These are phyloP conservation scores for Aspergillus awamori DNA, from an alignment of 2,329 filamentous ascomycete genomes.

Conservation along the genomic window DNA sequence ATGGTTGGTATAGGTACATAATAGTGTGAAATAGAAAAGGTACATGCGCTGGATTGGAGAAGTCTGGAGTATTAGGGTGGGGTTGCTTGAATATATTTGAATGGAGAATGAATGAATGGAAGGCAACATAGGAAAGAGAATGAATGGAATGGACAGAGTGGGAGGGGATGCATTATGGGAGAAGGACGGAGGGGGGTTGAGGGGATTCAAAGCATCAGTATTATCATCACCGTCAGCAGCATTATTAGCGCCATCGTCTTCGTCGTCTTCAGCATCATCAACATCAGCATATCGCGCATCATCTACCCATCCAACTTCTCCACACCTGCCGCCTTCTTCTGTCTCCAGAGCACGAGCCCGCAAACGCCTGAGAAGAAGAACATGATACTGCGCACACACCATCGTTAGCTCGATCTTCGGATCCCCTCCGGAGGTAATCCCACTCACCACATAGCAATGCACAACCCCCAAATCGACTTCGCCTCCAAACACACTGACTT, in stretches of 20 bases:
- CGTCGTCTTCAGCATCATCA: neutral
- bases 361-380: slow-evolving; percentile 66
- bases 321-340: slow-evolving; percentile 49
- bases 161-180: neutral
- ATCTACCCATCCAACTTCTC: slow-evolving; percentile 24
- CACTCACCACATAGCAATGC: slow-evolving; percentile 72
- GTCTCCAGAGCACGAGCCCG: slow-evolving; percentile 64
- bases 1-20: neutral
- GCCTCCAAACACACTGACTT: slow-evolving; percentile 75
- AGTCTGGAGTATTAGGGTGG: neutral
- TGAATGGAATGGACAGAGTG: neutral
- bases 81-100: neutral
- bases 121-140: neutral
- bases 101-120: neutral
- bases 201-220: neutral
- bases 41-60: neutral
- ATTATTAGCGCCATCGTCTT: neutral
- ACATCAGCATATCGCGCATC: neutral
- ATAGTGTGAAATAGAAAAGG: neutral
- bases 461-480: slow-evolving; percentile 84
- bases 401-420: neutral
- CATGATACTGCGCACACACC: slow-evolving; percentile 54
- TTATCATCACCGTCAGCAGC: neutral
- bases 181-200: neutral
- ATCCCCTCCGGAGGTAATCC: slow-evolving; percentile 8